Conservation (phyloP, 306 rosid species). For the Glycyrrhiza uralensis region DNA sequence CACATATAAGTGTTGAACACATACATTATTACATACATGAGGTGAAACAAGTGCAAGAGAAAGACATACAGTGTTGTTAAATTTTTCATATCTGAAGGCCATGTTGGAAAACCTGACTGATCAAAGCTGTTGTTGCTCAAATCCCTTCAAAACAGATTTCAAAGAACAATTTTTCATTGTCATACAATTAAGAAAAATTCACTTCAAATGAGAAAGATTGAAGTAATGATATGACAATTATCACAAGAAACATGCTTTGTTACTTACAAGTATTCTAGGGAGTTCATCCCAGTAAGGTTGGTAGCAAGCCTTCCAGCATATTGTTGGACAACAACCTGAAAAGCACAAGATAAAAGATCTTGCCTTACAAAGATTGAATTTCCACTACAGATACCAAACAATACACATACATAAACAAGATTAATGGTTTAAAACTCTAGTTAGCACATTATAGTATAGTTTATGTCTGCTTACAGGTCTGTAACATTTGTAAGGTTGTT, state of each 20-base stretch:
- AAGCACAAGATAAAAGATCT: background rate
- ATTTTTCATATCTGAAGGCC: background rate
- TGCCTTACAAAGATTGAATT: background rate
- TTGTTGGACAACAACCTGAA: conserved; percentile 52
- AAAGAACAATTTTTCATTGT: background rate
- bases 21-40: background rate
- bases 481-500: conserved; percentile 23
- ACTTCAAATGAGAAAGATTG: background rate
- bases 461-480: conserved; percentile 43
- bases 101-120: conserved; percentile 31
- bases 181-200: background rate
- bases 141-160: conserved; percentile 36
- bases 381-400: background rate
- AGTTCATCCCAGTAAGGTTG: conserved; percentile 39
- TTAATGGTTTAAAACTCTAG: background rate
- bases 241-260: background rate
- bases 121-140: conserved; percentile 52
- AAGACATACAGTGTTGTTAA: conserved; percentile 29
- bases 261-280: conserved; percentile 40
- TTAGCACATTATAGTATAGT: background rate
- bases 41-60: background rate
- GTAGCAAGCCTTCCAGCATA: conserved; percentile 36
- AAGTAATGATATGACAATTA: background rate
- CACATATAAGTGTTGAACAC: background rate
- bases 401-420: no score